Evolutionary conservation across 768 basidiomycete species (phyloP).

Genomic region (Sarcomyxa edulis): DNA sequence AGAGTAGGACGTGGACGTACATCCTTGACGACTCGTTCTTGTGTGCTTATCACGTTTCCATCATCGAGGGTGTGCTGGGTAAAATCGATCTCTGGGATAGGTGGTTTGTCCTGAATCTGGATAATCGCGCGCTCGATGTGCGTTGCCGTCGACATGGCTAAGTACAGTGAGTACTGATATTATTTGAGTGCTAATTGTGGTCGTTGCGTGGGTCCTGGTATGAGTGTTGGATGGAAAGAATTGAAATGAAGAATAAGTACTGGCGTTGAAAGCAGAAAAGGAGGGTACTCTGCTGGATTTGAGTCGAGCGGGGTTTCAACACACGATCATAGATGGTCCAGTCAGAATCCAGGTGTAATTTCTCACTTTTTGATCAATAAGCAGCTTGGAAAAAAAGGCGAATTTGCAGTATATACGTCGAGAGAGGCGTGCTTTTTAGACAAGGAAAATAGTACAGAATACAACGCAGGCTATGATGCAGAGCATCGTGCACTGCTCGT

Average conservation of each 20-base stretch:
- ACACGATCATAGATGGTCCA: no score
- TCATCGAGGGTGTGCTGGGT: constrained; percentile 92
- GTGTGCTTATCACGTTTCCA: constrained; percentile 86
- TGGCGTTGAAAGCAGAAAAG: constrained; percentile 9
- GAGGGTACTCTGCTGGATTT: constrained; percentile 5
- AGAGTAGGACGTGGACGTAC: constrained; percentile 37
- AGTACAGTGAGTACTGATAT: background rate
- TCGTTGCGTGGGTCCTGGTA: constrained; percentile 5
- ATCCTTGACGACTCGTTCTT: constrained; percentile 95
- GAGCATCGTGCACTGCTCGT: no score
- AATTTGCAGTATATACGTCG: no score
- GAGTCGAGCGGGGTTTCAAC: constrained; percentile 6
- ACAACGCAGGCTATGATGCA: no score
- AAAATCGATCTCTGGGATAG: constrained; percentile 73
- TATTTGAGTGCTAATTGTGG: constrained; percentile 10
- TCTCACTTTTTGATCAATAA: no score
- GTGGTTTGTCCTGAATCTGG: constrained; percentile 50
- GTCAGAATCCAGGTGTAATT: no score
- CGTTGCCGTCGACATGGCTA: constrained; percentile 31
- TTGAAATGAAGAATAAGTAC: no score
- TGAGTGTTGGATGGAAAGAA: constrained; percentile 1
- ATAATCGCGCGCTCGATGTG: constrained; percentile 66
- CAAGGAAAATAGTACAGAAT: no score
- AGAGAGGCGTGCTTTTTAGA: no score
- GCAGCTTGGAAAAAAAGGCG: no score